A percentile compares a stretch with the other conserved stretches of the same genome.
These are phyloP conservation scores for Talaromyces verruculosus DNA, from an alignment of 2,329 filamentous ascomycete genomes.

Conservation along the genomic window DNA sequence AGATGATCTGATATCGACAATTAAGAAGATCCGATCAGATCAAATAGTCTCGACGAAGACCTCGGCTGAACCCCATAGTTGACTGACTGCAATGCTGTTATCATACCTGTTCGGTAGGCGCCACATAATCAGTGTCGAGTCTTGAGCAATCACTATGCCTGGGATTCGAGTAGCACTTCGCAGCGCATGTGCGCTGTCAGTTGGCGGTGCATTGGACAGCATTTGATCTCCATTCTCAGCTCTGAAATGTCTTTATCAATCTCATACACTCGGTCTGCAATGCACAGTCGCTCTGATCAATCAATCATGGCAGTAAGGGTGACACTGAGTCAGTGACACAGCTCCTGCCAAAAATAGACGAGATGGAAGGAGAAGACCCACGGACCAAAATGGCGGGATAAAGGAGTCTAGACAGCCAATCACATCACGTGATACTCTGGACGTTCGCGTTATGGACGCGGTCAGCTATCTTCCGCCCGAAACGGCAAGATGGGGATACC, in stretches of 20 bases:
- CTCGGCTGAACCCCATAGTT: not conserved
- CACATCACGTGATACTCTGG: slow-evolving; percentile 1
- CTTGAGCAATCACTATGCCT: not conserved
- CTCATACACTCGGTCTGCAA: not conserved
- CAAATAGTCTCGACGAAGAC: not conserved
- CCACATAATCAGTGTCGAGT: not conserved
- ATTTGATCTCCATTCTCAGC: not conserved
- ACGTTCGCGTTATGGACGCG: not conserved
- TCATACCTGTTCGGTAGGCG: not conserved
- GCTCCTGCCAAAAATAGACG: not conserved
- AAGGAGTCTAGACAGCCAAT: not conserved
- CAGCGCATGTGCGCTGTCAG: not conserved
- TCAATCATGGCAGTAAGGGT: not conserved
- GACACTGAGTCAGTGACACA: not conserved
- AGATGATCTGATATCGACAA: not conserved
- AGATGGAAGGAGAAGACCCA: not conserved
- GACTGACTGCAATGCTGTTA: not conserved
- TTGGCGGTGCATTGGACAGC: not conserved
- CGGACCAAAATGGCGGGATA: not conserved
- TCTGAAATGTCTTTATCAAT: not conserved
- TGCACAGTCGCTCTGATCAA: not conserved
- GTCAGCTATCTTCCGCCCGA: not conserved
- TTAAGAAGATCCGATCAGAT: not conserved
- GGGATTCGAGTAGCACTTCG: not conserved
- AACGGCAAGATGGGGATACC: slow-evolving; percentile 17